phyloP scores from a whole-genome alignment of 2,329 filamentous ascomycete genomes.

The Verticillium tricorpus region DNA sequence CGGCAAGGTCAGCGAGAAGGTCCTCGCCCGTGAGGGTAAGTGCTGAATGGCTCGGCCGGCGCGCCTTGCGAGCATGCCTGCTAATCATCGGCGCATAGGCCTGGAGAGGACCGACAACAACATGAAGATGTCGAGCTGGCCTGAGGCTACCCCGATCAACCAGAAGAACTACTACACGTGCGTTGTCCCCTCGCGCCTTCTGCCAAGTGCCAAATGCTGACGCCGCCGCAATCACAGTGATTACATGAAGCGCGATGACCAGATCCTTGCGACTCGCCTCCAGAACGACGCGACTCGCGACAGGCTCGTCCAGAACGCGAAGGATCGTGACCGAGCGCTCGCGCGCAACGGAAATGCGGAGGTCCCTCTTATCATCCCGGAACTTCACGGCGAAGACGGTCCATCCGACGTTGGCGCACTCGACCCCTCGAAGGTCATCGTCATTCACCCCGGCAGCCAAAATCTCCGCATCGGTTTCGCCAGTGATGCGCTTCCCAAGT shows the following conservation, averaged over 20 bases:
- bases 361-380: constrained; percentile 54
- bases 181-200: constrained; percentile 17
- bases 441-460: constrained; percentile 93
- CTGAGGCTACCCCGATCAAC: constrained; percentile 88
- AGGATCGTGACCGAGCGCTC: constrained; percentile 81
- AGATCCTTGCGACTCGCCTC: constrained; percentile 82
- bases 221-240: constrained; percentile 53
- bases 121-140: constrained; percentile 94
- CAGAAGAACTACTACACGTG: constrained; percentile 99
- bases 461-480: constrained; percentile 91
- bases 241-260: constrained; percentile 97
- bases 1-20: constrained; percentile 61
- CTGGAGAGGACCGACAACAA: constrained; percentile 97
- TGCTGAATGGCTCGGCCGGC: constrained; percentile 2
- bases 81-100: constrained; percentile 45
- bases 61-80: not conserved
- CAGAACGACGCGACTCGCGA: constrained; percentile 85
- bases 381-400: constrained; percentile 56
- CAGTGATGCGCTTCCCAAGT: constrained; percentile 93
- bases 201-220: constrained; percentile 13
- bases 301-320: constrained; percentile 76
- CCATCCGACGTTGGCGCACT: constrained; percentile 50
- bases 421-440: constrained; percentile 84
- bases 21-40: constrained; percentile 58
- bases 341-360: constrained; percentile 70